Conservation (phyloP, 2,329 filamentous ascomycete genomes). For the Akanthomyces muscarius region DNA sequence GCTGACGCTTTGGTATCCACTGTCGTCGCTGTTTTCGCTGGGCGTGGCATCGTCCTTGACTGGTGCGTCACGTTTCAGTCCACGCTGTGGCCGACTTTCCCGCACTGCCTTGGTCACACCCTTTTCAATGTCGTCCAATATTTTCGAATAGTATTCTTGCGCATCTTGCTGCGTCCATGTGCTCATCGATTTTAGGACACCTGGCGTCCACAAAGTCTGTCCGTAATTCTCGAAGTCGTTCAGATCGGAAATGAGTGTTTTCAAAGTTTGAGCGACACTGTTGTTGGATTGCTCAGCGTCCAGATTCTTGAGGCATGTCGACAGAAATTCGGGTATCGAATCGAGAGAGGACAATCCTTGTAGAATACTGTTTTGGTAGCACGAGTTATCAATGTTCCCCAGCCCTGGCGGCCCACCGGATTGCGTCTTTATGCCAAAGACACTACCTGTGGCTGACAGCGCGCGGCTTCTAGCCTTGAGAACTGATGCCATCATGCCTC, state of each 20-base stretch:
- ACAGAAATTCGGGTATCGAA: constrained; percentile 64
- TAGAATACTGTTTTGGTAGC: constrained; percentile 95
- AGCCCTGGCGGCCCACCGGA: constrained; percentile 60
- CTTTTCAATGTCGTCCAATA: constrained; percentile 80
- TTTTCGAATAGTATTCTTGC: constrained; percentile 92
- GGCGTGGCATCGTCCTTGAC: constrained; percentile 39
- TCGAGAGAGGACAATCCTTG: constrained; percentile 76
- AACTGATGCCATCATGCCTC: constrained; percentile 53
- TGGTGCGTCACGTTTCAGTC: constrained; percentile 36
- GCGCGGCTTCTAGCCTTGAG: constrained; percentile 56
- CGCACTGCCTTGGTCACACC: constrained; percentile 56
- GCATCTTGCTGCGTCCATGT: constrained; percentile 97
- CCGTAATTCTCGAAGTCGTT: constrained; percentile 69
- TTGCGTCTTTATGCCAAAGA: constrained; percentile 36
- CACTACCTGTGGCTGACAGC: constrained; percentile 47
- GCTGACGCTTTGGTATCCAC: constrained; percentile 50
- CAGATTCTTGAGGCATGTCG: constrained; percentile 35
- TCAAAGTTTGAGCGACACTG: constrained; percentile 49
- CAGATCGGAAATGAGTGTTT: constrained; percentile 64
- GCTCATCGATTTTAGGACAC: constrained; percentile 82
- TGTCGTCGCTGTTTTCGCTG: constrained; percentile 54
- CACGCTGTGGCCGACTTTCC: constrained; percentile 27
- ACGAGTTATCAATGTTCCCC: constrained; percentile 91
- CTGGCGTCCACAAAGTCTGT: constrained; percentile 74
- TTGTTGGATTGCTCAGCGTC: constrained; percentile 27